A percentile compares a stretch with the other conserved stretches of the same genome.
Evolutionary conservation across 768 basidiomycete genomes (phyloP).

Genomic region (Termitomyces eurrhizus): DNA sequence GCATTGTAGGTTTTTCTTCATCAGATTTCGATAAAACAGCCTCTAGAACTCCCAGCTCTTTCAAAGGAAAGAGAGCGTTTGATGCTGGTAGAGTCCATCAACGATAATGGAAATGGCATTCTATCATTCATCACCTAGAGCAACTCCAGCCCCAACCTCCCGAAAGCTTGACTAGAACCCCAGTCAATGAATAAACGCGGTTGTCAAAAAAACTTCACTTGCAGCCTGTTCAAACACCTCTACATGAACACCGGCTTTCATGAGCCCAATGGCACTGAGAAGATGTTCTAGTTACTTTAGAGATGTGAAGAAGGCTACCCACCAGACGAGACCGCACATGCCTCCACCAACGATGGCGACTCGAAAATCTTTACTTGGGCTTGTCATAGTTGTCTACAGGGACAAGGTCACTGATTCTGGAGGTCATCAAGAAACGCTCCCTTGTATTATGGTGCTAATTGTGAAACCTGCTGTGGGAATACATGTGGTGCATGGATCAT

Average conservation of each 20-base stretch:
- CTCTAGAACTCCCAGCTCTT: conserved; percentile 41
- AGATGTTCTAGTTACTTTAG: neutral
- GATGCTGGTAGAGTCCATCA: conserved; percentile 31
- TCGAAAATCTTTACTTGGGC: neutral
- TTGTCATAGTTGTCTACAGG: neutral
- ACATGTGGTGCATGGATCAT: neutral
- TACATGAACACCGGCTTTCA: neutral
- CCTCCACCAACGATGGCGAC: neutral
- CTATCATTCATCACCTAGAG: conserved; percentile 31
- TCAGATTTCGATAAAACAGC: conserved; percentile 35
- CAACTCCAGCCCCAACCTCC: conserved; percentile 53
- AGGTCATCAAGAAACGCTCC: too few relatives aligned
- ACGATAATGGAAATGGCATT: neutral
- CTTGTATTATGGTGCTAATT: neutral
- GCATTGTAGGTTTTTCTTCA: conserved; percentile 26
- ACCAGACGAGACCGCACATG: neutral
- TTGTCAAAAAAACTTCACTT: neutral
- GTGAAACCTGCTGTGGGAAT: neutral
- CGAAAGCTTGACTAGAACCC: conserved; percentile 38
- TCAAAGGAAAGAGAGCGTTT: conserved; percentile 44
- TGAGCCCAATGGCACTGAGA: neutral
- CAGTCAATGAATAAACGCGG: neutral
- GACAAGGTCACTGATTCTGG: neutral
- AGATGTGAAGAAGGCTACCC: too few relatives aligned
- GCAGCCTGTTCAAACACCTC: neutral